Percentiles rank a stretch among this genome's conserved stretches.
Conservation (phyloP, 768 basidiomycete genomes). For the Leucocoprinus sp. region DNA sequence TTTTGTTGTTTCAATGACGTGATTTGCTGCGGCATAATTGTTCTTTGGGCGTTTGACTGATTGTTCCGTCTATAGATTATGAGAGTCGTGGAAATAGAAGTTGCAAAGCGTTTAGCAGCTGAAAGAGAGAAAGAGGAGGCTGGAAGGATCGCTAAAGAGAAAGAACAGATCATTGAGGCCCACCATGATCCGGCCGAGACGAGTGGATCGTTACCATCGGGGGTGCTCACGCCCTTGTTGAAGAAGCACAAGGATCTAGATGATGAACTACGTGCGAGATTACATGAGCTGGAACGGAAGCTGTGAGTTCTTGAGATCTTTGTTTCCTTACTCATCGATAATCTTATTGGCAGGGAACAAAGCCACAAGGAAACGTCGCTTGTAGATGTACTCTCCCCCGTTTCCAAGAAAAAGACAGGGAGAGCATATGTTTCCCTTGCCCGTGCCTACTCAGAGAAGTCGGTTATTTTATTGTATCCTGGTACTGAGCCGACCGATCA, state of each 20-base stretch:
- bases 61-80: conserved; percentile 45
- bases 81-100: conserved; percentile 67
- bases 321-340: not conserved
- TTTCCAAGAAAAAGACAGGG: conserved; percentile 75
- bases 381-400: conserved; percentile 58
- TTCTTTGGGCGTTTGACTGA: not conserved
- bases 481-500: not conserved
- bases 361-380: conserved; percentile 53
- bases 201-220: conserved; percentile 30
- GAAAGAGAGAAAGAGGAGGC: conserved; percentile 32
- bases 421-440: conserved; percentile 80
- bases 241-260: conserved; percentile 63
- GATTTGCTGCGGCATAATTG: not conserved
- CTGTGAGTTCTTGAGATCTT: conserved; percentile 39
- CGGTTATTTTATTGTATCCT: conserved; percentile 16
- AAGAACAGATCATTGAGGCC: conserved; percentile 17
- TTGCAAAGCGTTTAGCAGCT: conserved; percentile 50
- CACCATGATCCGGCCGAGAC: conserved; percentile 30
- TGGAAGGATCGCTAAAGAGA: conserved; percentile 11
- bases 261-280: conserved; percentile 51
- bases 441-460: conserved; percentile 77
- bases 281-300: conserved; percentile 65
- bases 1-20: not conserved
- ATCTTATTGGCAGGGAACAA: conserved; percentile 38
- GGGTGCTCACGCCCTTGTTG: conserved; percentile 52